Conservation (phyloP, 495 filamentous ascomycete genomes). For the Neurospora sp. region DNA sequence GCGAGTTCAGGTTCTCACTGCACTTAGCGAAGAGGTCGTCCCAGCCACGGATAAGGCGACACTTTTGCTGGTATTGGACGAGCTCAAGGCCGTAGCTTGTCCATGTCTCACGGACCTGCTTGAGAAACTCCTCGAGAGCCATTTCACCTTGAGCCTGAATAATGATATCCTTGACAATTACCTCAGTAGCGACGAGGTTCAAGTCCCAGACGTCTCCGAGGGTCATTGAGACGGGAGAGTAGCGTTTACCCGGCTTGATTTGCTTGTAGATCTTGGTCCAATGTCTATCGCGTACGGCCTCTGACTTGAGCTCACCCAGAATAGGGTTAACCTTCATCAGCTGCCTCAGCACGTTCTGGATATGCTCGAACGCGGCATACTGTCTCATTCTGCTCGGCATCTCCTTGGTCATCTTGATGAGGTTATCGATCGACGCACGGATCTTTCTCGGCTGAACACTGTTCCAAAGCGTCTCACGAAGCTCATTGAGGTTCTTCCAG, state of each 20-base stretch:
- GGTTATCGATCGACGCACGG: conserved; percentile 71
- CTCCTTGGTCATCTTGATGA: conserved; percentile 97
- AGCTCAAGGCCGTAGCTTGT: conserved; percentile 87
- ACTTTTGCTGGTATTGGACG: conserved; percentile 95
- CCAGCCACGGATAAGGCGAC: conserved; percentile 92
- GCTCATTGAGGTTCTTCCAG: conserved; percentile 92
- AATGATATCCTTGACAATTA: conserved; percentile 82
- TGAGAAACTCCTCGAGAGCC: conserved; percentile 96
- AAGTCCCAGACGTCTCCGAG: conserved; percentile 98
- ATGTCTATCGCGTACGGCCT: conserved; percentile 90
- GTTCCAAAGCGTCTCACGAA: conserved; percentile 83
- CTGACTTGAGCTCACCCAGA: conserved; percentile 86
- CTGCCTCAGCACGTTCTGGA: conserved; percentile 81
- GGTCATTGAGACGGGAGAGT: conserved; percentile 85
- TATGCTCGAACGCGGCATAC: conserved; percentile 97
- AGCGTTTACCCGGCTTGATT: conserved; percentile 79
- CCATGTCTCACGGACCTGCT: conserved; percentile 94
- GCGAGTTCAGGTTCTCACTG: conserved; percentile 91
- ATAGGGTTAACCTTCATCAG: conserved; percentile 82
- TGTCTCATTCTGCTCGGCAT: conserved; percentile 99
- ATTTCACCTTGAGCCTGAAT: conserved; percentile 95
- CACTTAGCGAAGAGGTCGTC: conserved; percentile 98
- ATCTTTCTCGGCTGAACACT: conserved; percentile 89
- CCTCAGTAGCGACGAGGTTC: conserved; percentile 75
- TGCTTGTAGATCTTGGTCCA: conserved; percentile 97